Evolutionary conservation across 805 yeast species (phyloP), one percentile per base, ranked within the genome.

Genomic region (Suhomyces vadensis): DNA sequence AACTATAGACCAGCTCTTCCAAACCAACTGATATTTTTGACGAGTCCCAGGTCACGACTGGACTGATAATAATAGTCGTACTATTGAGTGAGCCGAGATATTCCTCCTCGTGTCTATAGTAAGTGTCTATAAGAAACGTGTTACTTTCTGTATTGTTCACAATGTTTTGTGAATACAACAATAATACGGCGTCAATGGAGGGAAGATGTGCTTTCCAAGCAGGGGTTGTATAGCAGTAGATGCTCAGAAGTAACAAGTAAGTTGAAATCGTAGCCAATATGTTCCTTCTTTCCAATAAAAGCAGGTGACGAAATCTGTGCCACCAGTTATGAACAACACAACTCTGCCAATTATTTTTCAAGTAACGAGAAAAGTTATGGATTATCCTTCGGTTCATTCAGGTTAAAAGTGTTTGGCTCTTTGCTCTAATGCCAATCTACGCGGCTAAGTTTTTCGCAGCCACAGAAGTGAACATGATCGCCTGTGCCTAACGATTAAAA

Each of bases 361-460:
- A n/a, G n/a, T n/a, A n/a, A n/a, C n/a, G n/a, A n/a, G n/a, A n/a
- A n/a, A n/a, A n/a, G n/a, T n/a, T n/a, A n/a, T n/a, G n/a, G n/a
- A n/a, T n/a, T n/a, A n/a, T n/a, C n/a, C n/a, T n/a, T n/a, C n/a
- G n/a, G n/a, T n/a, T n/a, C n/a, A n/a, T n/a, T n/a, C n/a, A n/a
- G n/a, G n/a, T n/a, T n/a, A n/a, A n/a, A n/a, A n/a, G n/a, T n/a
- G n/a, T n/a, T n/a, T n/a, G n/a, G n/a, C n/a, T n/a, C n/a, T n/a
- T n/a, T n/a, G n/a, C n/a, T n/a, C n/a, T n/a, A n/a, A n/a, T n/a
- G n/a, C n/a, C n/a, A n/a, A n/a, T n/a, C n/a, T n/a, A n/a, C n/a
- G n/a, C n/a, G n/a, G n/a, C n/a, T n/a, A n/a, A n/a, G n/a, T n/a
- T 29, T 29, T 27, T 29, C 33, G 33, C 33, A 29, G 33, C 33